Conservation (phyloP, 805 yeast species). For the Lipomyces sp. region DNA sequence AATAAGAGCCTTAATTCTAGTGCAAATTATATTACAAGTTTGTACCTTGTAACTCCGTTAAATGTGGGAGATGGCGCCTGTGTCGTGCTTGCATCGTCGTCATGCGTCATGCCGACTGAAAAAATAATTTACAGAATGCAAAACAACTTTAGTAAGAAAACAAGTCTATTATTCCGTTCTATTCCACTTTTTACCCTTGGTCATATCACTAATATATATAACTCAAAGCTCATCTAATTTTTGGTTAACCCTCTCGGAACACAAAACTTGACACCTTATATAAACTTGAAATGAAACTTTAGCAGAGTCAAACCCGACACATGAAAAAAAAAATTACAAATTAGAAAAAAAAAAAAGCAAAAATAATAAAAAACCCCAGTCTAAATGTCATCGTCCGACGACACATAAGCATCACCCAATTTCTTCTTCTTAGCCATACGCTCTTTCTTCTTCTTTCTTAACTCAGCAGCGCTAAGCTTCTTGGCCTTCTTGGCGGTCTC, state of each 20-base stretch:
- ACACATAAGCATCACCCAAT: constrained; percentile 98
- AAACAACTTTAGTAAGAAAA: not conserved
- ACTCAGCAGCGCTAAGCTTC: constrained; percentile 98
- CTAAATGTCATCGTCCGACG: constrained; percentile 90
- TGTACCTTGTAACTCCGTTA: no score
- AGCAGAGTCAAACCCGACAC: constrained; percentile 2
- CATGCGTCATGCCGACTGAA: no score
- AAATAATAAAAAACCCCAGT: constrained; percentile 15
- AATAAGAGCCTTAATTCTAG: no score
- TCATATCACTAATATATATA: not conserved
- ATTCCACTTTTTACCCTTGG: not conserved
- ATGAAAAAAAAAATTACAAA: constrained; percentile 6
- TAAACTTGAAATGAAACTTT: not conserved
- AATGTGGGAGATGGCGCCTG: no score
- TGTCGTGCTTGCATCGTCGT: no score
- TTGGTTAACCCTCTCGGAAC: not conserved
- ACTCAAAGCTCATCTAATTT: not conserved
- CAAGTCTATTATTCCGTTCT: constrained; percentile 1
- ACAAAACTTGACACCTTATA: not conserved
- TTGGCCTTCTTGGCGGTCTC: constrained; percentile 93
- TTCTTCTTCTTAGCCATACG: constrained; percentile 99
- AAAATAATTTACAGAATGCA: not conserved
- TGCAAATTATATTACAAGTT: no score
- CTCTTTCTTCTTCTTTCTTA: constrained; percentile 99
- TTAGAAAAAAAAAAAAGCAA: constrained; percentile 4